A percentile compares a stretch with the other conserved stretches of the same genome.
Conservation (phyloP, 495 filamentous ascomycete species). For the Penicillium lividum region DNA sequence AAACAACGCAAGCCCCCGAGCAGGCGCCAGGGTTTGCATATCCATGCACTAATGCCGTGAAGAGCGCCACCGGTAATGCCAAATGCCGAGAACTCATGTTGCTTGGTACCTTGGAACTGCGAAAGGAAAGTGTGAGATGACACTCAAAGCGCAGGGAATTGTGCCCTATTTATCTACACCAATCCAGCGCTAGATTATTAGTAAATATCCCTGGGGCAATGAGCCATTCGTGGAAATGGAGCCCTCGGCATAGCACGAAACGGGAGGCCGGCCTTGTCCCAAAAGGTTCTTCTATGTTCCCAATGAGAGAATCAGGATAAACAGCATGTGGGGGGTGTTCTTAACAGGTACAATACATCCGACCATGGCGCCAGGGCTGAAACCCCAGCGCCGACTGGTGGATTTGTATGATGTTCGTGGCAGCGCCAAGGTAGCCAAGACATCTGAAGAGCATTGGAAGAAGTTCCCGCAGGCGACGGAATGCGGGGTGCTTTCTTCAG, state of each 20-base stretch:
- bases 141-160: no score
- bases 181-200: background rate
- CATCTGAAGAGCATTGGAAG: no score
- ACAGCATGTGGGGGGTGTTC: conserved; percentile 3
- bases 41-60: conserved; percentile 34
- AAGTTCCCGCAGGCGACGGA: no score
- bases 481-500: background rate
- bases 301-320: conserved; percentile 7
- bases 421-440: background rate
- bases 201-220: background rate
- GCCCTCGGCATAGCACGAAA: background rate
- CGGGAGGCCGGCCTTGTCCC: background rate
- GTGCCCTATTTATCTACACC: background rate
- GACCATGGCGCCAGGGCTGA: conserved; percentile 2
- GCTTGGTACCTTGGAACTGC: no score
- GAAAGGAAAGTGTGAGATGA: no score
- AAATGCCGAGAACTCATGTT: conserved; percentile 14
- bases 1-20: conserved; percentile 59
- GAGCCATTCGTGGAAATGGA: conserved; percentile 8
- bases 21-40: conserved; percentile 60
- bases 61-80: conserved; percentile 8
- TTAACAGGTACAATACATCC: background rate
- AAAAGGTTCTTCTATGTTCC: background rate
- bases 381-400: conserved; percentile 1
- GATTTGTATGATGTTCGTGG: background rate